A percentile compares a stretch with the other conserved stretches of the same genome.
phyloP scores from a whole-genome alignment of 2,329 filamentous ascomycete genomes.

The Escovopsis sp. region DNA sequence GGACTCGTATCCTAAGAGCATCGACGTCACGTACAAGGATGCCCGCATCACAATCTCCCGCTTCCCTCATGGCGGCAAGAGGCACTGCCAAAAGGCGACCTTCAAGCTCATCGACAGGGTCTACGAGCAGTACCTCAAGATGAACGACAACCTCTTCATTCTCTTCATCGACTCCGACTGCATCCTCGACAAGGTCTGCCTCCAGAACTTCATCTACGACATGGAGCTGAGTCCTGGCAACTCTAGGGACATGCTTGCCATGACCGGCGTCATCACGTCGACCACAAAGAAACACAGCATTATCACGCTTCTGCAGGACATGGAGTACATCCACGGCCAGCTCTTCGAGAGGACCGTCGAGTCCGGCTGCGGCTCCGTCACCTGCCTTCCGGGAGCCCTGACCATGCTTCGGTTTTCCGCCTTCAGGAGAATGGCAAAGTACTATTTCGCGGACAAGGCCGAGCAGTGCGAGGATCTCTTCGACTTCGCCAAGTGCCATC shows the following conservation, averaged over 20 bases:
- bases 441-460: constrained; percentile 95
- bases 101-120: constrained; percentile 89
- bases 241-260: constrained; percentile 82
- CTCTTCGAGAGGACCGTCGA: constrained; percentile 92
- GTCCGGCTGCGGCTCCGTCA: constrained; percentile 85
- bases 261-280: constrained; percentile 94
- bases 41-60: constrained; percentile 81
- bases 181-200: constrained; percentile 76
- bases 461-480: constrained; percentile 93
- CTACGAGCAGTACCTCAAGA: constrained; percentile 71
- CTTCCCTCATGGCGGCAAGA: constrained; percentile 86
- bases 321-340: constrained; percentile 96
- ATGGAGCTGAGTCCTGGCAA: constrained; percentile 96
- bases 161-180: constrained; percentile 97
- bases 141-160: constrained; percentile 85
- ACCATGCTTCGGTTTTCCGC: constrained; percentile 94
- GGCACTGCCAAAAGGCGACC: constrained; percentile 83
- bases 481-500: constrained; percentile 87
- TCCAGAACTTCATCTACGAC: constrained; percentile 97
- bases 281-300: constrained; percentile 79
- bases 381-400: constrained; percentile 85
- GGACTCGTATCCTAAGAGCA: constrained; percentile 70
- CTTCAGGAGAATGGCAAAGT: constrained; percentile 91
- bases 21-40: constrained; percentile 72
- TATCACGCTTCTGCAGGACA: constrained; percentile 86